Base-by-base conservation (phyloP, 148 eudicot species). In the Rhododendron molle region DNA sequence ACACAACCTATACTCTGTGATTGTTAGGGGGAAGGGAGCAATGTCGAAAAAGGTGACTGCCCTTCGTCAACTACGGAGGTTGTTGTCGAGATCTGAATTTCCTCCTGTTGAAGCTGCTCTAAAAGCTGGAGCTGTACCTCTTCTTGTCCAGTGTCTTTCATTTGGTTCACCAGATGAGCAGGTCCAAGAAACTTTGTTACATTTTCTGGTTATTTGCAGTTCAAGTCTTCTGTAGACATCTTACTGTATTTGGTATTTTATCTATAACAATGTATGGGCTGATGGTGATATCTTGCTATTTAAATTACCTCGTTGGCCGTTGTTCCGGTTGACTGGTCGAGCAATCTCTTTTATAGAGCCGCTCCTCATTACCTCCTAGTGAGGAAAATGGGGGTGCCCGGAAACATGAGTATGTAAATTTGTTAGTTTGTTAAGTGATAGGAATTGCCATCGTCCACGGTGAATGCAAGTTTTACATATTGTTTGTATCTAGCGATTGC, bases 161-260 rank as follows among this genome's bases (percentile, higher is more conserved):
- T 97, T 97, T 90, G 98, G 99, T 81, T 94, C 98, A 80, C 92
- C 93, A 62, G 98, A 97, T 90, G 98, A 97, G 86, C 98, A 97
- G 99, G 99, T 97, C 72, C 81, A 81, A 47, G 32, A 46, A 81
- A 80, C 76, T 78, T 76, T 82, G 60, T 26, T 58, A 30, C 50
- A 46, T 80, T 56, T 50, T 36, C 28, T 82, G 40, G 54, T 46
- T 16, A 32, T 77, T 46, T 23, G 67, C 67, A 67, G 4, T 82
- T 50, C 83, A 38, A 58, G 67, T 34, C 32, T 44, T 65, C 49
- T 77, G 52, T 43, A 43, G 26, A 10, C 52, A 1, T 60, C 49
- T 26, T n/a, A 14, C 47, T 18, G 23, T 21, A 26, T 50, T 36
- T 21, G 7, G 23, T 23, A 69, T 44, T 73, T 52, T 44, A 21